A percentile compares a stretch with the other conserved stretches of the same genome.
Evolutionary conservation across 306 rosid species (phyloP).

Genomic region (Carpinus viminea): DNA sequence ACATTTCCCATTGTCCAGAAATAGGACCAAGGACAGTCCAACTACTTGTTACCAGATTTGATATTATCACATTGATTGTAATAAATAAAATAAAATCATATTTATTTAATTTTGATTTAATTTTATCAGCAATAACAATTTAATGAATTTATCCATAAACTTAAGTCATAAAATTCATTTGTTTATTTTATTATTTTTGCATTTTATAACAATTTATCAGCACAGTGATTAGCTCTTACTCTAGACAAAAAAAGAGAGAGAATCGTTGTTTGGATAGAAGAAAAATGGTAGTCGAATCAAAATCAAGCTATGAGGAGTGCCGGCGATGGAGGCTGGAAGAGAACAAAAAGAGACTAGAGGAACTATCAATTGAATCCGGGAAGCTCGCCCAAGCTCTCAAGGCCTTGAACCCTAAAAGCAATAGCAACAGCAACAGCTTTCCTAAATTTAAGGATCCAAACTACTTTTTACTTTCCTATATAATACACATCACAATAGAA

Average conservation of each 20-base stretch:
- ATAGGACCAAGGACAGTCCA: not conserved
- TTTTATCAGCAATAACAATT: too few relatives aligned
- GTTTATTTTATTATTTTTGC: too few relatives aligned
- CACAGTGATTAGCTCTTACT: not conserved
- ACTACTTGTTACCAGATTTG: not conserved
- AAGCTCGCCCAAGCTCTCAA: slow-evolving; percentile 40
- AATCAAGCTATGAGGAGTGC: slow-evolving; percentile 43
- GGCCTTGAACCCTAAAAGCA: slow-evolving; percentile 32
- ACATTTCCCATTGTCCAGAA: not conserved
- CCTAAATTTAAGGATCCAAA: too few relatives aligned
- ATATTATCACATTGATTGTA: too few relatives aligned
- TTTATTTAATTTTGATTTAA: too few relatives aligned
- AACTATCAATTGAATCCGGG: slow-evolving; percentile 37
- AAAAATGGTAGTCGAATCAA: slow-evolving; percentile 40
- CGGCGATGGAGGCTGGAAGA: slow-evolving; percentile 48
- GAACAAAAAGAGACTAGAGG: slow-evolving; percentile 54
- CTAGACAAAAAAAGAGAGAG: not conserved
- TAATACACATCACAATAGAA: too few relatives aligned
- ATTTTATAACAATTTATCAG: too few relatives aligned
- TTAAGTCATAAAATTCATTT: too few relatives aligned
- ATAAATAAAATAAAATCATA: too few relatives aligned
- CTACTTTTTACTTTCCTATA: too few relatives aligned
- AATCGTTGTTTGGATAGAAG: slow-evolving; percentile 13
- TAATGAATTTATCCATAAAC: too few relatives aligned
- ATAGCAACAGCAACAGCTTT: too few relatives aligned